These are phyloP conservation scores for Vigna hirtella DNA, from an alignment of 306 rosid genomes.

Conservation along the genomic window DNA sequence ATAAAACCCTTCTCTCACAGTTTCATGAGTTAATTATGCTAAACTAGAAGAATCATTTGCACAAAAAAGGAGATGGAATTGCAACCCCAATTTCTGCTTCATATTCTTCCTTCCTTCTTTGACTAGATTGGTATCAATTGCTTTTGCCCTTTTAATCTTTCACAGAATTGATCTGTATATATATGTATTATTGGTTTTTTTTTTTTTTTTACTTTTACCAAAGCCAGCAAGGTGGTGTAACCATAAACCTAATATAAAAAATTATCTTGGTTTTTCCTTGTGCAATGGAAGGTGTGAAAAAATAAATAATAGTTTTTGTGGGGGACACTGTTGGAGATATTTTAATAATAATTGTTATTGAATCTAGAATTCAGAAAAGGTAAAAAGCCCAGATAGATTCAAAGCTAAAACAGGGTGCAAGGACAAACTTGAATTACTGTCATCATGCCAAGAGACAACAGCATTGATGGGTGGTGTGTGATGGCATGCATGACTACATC, in stretches of 20 bases:
- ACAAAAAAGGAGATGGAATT: constrained; percentile 38
- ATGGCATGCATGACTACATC: constrained; percentile 47
- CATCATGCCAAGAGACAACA: constrained; percentile 55
- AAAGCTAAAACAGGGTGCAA: constrained; percentile 43
- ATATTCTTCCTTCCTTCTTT: constrained; percentile 23
- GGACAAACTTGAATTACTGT: constrained; percentile 56
- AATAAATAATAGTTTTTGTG: background rate
- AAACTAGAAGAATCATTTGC: constrained; percentile 45
- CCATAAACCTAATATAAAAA: constrained; percentile 25
- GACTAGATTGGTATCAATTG: constrained; percentile 39
- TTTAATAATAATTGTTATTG: constrained; percentile 43
- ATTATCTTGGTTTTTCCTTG: constrained; percentile 1
- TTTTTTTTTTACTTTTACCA: constrained; percentile 14
- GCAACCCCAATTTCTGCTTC: constrained; percentile 36
- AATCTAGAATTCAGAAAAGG: constrained; percentile 45
- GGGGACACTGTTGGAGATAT: constrained; percentile 42
- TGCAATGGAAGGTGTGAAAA: background rate
- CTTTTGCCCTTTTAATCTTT: constrained; percentile 19
- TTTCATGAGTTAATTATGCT: constrained; percentile 37
- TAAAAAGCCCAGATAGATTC: constrained; percentile 47
- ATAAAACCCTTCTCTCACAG: constrained; percentile 38
- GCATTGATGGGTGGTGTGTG: constrained; percentile 42
- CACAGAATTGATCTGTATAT: background rate
- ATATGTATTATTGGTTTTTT: too few species aligned
- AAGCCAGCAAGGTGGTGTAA: constrained; percentile 27